Evolutionary conservation across 2,329 filamentous ascomycete genomes (phyloP).

Genomic region (Colletotrichum coccodes): DNA sequence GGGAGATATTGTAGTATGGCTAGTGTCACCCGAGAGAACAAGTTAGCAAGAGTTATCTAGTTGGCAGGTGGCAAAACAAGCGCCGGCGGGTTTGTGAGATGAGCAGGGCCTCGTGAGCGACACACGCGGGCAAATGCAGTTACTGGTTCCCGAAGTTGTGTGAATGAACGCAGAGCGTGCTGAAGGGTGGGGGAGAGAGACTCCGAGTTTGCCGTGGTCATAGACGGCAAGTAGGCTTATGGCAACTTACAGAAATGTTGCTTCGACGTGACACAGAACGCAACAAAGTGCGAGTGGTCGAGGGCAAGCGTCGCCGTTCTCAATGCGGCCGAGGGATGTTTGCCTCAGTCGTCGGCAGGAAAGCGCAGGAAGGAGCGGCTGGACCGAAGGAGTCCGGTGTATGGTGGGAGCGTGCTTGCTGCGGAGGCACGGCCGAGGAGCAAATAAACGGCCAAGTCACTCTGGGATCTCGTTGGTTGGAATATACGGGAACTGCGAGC

Average conservation of each 20-base stretch:
- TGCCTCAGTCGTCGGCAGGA: conserved; percentile 2
- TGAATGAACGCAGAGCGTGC: conserved; percentile 3
- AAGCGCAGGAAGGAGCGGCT: conserved; percentile 29
- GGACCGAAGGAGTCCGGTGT: conserved; percentile 28
- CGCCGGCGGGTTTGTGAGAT: conserved; percentile 15
- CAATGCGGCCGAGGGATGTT: conserved; percentile 21
- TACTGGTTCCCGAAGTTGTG: conserved; percentile 11
- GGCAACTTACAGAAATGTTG: conserved; percentile 26
- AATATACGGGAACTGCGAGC: background rate
- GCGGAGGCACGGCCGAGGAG: conserved; percentile 23
- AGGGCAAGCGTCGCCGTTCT: conserved; percentile 7
- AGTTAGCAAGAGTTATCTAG: conserved; percentile 33
- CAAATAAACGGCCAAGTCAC: conserved; percentile 26
- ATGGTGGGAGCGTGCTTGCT: conserved; percentile 23
- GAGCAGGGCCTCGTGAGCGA: conserved; percentile 27
- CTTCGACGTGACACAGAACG: conserved; percentile 1
- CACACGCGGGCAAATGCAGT: conserved; percentile 27
- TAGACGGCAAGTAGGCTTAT: conserved; percentile 1
- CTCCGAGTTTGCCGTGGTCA: conserved; percentile 7
- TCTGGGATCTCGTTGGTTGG: conserved; percentile 1
- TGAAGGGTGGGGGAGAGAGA: background rate
- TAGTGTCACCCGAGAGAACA: conserved; percentile 2
- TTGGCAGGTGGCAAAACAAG: conserved; percentile 22
- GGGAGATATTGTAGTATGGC: background rate
- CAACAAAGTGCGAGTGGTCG: conserved; percentile 21